phyloP scores from a whole-genome alignment of 441 rosid genomes.

The Gossypium lobatum region DNA sequence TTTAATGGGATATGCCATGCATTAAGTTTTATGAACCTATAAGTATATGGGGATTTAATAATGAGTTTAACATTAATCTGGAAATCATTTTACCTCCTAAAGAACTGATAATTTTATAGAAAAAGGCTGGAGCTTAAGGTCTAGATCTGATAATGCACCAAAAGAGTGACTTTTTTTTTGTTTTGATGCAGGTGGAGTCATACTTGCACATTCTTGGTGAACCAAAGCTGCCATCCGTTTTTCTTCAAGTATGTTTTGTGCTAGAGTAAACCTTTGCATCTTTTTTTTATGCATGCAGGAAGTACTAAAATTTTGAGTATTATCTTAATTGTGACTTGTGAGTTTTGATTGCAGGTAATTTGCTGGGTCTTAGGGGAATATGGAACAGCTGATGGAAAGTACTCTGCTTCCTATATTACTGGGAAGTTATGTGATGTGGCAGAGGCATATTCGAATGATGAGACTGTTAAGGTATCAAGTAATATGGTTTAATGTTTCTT shows the following conservation, averaged over 20 bases:
- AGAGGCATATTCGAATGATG: conserved; percentile 90
- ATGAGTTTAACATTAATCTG: background rate
- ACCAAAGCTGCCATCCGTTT: conserved; percentile 92
- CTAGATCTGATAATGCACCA: background rate
- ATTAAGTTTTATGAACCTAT: background rate
- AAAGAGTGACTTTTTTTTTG: background rate
- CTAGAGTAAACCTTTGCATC: conserved; percentile 3
- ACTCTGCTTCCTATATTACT: conserved; percentile 70
- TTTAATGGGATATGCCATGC: background rate
- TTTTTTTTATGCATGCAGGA: background rate
- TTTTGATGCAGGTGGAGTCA: conserved; percentile 72
- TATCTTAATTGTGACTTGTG: conserved; percentile 16
- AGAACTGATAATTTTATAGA: background rate
- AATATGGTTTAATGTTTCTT: background rate
- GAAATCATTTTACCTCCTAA: background rate
- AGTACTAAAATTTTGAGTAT: conserved; percentile 2
- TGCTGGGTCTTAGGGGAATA: conserved; percentile 98
- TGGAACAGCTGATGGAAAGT: conserved; percentile 84
- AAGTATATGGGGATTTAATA: background rate
- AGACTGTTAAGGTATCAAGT: conserved; percentile 72
- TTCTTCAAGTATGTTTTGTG: conserved; percentile 65
- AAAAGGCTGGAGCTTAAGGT: background rate
- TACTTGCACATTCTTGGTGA: conserved; percentile 79
- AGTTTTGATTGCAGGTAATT: conserved; percentile 55
- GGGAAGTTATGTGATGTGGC: conserved; percentile 93